These are phyloP conservation scores for Plasmopara halstedii DNA, from an alignment of 352 stramenopile genomes.

Conservation along the genomic window DNA sequence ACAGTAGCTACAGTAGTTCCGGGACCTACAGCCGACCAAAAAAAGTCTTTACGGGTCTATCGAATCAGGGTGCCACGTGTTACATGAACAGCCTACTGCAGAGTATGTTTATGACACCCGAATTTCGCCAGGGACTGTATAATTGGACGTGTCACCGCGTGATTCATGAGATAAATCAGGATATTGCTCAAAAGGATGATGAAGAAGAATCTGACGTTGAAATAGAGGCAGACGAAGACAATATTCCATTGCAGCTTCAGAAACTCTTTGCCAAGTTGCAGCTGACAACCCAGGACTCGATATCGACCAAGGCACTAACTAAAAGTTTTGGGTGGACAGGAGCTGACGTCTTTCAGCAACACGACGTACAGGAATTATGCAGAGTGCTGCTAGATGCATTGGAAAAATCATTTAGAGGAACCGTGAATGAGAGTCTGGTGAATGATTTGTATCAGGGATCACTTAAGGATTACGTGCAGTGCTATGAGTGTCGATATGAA, in stretches of 20 bases:
- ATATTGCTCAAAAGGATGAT: constrained; percentile 8
- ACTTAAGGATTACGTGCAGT: constrained; percentile 88
- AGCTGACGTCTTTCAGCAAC: constrained; percentile 84
- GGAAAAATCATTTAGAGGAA: constrained; percentile 83
- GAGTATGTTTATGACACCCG: constrained; percentile 87
- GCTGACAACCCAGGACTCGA: constrained; percentile 54
- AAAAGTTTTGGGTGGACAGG: constrained; percentile 90
- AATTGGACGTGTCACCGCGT: constrained; percentile 31
- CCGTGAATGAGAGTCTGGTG: constrained; percentile 79
- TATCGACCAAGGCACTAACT: constrained; percentile 80
- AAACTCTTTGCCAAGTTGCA: constrained; percentile 89
- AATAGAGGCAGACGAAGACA: constrained; percentile 57
- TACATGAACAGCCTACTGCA: constrained; percentile 93
- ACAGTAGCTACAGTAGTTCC: constrained; percentile 24
- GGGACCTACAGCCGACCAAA: constrained; percentile 7
- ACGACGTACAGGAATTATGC: constrained; percentile 89
- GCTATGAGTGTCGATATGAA: constrained; percentile 75
- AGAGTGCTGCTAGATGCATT: constrained; percentile 88
- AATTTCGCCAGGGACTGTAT: constrained; percentile 82
- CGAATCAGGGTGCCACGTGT: constrained; percentile 89
- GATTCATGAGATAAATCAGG: neutral
- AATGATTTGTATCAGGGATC: constrained; percentile 81
- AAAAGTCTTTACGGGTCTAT: constrained; percentile 71
- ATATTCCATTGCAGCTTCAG: constrained; percentile 87
- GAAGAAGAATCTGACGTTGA: constrained; percentile 23